Base-by-base conservation (phyloP, 257 asterid genomes). In the Asclepias syriaca region DNA sequence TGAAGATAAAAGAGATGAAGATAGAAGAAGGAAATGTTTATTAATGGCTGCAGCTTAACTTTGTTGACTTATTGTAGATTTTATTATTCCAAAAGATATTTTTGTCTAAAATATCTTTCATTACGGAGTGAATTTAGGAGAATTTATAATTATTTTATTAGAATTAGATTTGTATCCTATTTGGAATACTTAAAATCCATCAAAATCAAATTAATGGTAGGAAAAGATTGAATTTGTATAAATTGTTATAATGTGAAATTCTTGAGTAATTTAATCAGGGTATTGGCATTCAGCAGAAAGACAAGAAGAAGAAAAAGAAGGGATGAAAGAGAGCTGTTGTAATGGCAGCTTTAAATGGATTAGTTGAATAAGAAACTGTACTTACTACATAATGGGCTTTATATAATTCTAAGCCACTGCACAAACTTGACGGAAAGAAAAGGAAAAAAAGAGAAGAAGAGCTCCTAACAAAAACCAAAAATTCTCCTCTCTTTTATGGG, bases 381-480 rank as follows among this genome's bases (percentile, higher is more conserved):
- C 61, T 55, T 24, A 24, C 27, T 24, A 24, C 27, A 24, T 24
- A 24, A 24, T 24, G 58, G 11, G 7, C 4, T 1, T 3, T 61
- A 7, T 59, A 21, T 24, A 15, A 69, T 5, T 18, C 24, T 24
- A 34, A 37, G 51, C 37, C 53, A 72, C 50, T 34, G 70, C 58
- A 77, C 65, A 71, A 56, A 63, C 65, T 10, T 66, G 24, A 8
- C 9, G 39, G 55, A 3, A 54, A 27, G 27, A 24, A 24, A 24
- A 24, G 27, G 27, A 24, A 24, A 24, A 24, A 24, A 24, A 24
- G 27, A 24, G 27, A 34, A 54, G 54, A n/a, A 48, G 18, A 29
- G 70, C 54, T 64, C 72, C 67, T 37, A 59, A 22, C 58, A 34
- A 46, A 19, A 39, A 49, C 18, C 74, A 72, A 77, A 77, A 72